phyloP scores from a whole-genome alignment of 1,284 basidiomycete species.

The Ustilago vetiveriae region DNA sequence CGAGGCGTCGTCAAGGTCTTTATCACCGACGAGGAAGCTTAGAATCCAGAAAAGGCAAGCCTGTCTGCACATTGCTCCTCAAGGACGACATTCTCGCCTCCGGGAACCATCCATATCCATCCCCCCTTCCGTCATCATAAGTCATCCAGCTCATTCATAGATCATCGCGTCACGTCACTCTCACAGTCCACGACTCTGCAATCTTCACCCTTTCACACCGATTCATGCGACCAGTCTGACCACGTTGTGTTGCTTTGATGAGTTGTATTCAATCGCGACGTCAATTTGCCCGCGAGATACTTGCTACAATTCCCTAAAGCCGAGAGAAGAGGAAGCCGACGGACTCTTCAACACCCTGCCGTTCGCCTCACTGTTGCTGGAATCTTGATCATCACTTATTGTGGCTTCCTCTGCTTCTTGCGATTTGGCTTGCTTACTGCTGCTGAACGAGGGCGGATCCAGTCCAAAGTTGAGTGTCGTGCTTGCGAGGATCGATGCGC shows the following conservation, averaged over 20 bases:
- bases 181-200: no score
- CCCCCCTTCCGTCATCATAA: no score
- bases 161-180: no score
- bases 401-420: not conserved
- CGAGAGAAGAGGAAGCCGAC: not conserved
- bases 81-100: not conserved
- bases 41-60: not conserved
- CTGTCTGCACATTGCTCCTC: not conserved
- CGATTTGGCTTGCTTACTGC: not conserved
- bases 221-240: no score
- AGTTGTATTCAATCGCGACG: not conserved
- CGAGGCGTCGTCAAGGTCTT: conserved; percentile 58
- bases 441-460: conserved; percentile 5
- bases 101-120: not conserved
- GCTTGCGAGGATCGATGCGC: not conserved
- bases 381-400: conserved; percentile 5
- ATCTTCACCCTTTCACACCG: no score
- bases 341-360: not conserved
- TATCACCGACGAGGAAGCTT: conserved; percentile 46
- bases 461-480: no score
- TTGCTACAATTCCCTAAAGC: not conserved
- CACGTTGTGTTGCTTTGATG: no score
- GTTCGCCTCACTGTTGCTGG: conserved; percentile 1
- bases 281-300: no score
- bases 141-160: no score